Percentiles rank a stretch among this genome's conserved stretches.
phyloP scores from a whole-genome alignment of 768 basidiomycete species.

The Trametes cinnabarina region DNA sequence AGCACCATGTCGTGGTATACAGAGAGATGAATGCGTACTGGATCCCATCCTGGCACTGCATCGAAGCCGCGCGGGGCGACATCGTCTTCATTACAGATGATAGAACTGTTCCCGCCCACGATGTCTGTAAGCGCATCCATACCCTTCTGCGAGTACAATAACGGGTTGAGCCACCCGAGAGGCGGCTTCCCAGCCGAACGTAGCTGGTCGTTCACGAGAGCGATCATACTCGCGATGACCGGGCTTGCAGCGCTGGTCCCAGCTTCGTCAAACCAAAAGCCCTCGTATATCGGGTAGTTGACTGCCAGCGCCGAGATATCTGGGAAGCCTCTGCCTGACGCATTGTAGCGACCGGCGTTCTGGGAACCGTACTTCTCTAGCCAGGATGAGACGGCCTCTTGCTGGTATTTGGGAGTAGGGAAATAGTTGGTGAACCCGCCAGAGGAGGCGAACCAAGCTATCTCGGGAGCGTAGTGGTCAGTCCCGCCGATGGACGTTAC shows the following conservation, averaged over 20 bases:
- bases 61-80: not conserved
- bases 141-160: constrained; percentile 31
- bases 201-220: constrained; percentile 35
- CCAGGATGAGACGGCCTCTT: constrained; percentile 35
- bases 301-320: constrained; percentile 41
- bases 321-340: constrained; percentile 42
- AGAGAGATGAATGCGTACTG: not conserved
- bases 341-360: constrained; percentile 28
- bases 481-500: constrained; percentile 36
- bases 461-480: constrained; percentile 31
- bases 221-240: constrained; percentile 33
- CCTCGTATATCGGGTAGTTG: constrained; percentile 24
- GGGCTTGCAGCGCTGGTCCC: constrained; percentile 35
- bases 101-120: constrained; percentile 24
- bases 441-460: constrained; percentile 28
- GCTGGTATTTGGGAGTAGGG: constrained; percentile 34
- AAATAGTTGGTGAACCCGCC: constrained; percentile 37
- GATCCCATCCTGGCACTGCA: constrained; percentile 1
- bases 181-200: constrained; percentile 26
- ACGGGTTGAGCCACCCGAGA: constrained; percentile 37
- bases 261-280: constrained; percentile 18
- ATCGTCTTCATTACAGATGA: not conserved
- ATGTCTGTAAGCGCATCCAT: constrained; percentile 33
- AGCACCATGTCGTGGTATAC: not conserved
- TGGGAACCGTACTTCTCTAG: constrained; percentile 30